Evolutionary conservation across 1,284 basidiomycete genomes (phyloP).

Genomic region (Singerocomus inundabilis): DNA sequence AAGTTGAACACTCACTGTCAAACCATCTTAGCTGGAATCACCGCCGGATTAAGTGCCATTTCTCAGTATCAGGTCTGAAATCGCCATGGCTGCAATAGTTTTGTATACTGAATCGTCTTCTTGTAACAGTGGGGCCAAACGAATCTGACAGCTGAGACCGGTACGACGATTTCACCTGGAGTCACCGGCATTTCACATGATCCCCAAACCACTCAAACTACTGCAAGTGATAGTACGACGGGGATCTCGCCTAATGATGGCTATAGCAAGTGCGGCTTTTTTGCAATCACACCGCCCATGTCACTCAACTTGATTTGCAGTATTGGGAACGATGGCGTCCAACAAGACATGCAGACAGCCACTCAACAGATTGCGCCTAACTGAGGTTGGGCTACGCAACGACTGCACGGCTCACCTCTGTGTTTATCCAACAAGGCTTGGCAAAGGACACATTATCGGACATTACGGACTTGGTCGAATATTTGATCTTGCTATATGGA

Average conservation of each 20-base stretch:
- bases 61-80: conserved; percentile 56
- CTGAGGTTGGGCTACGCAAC: conserved; percentile 2
- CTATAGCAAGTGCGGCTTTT: conserved; percentile 41
- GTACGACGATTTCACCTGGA: conserved; percentile 40
- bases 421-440: neutral
- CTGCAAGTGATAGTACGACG: conserved; percentile 35
- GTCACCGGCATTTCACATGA: conserved; percentile 32
- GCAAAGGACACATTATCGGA: neutral
- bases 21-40: conserved; percentile 39
- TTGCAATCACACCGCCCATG: neutral
- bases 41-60: conserved; percentile 48
- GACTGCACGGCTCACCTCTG: neutral
- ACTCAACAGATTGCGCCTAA: conserved; percentile 29
- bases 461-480: neutral
- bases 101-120: conserved; percentile 10
- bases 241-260: conserved; percentile 64
- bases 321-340: conserved; percentile 23
- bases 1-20: conserved; percentile 1
- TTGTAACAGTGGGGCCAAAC: conserved; percentile 50
- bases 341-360: conserved; percentile 24
- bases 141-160: conserved; percentile 42
- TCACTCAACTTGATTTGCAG: conserved; percentile 15
- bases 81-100: neutral
- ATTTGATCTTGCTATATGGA: neutral
- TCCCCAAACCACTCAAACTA: conserved; percentile 34